Percentiles rank a stretch among this genome's conserved stretches.
These are phyloP conservation scores for Mycena venus DNA, from an alignment of 768 basidiomycete species.

Conservation along the genomic window DNA sequence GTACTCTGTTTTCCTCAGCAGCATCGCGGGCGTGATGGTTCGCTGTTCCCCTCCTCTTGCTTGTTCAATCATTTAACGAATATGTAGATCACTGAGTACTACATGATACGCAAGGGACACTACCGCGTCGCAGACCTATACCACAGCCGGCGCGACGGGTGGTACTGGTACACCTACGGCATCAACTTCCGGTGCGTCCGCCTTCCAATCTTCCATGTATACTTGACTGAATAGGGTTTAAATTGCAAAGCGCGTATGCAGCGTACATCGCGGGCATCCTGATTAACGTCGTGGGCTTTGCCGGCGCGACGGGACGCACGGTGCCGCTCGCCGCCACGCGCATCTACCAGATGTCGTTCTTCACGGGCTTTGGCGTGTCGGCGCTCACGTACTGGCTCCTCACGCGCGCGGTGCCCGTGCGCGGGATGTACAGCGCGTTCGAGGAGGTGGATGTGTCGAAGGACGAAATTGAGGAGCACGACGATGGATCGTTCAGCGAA, in stretches of 20 bases:
- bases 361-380: constrained; percentile 85
- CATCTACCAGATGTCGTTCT: constrained; percentile 84
- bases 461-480: constrained; percentile 27
- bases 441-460: constrained; percentile 69
- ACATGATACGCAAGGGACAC: constrained; percentile 76
- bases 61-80: background rate
- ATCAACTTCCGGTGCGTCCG: constrained; percentile 74
- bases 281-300: constrained; percentile 88
- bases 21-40: constrained; percentile 87
- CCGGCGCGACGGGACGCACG: constrained; percentile 73
- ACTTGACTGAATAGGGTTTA: background rate
- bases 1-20: constrained; percentile 85
- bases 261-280: constrained; percentile 82
- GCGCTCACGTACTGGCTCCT: constrained; percentile 66
- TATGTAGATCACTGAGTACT: constrained; percentile 85
- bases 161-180: constrained; percentile 84
- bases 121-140: constrained; percentile 84
- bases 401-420: constrained; percentile 11
- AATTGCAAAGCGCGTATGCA: constrained; percentile 65
- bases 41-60: constrained; percentile 24
- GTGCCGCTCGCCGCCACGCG: constrained; percentile 81
- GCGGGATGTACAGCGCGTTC: constrained; percentile 53
- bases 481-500: constrained; percentile 14
- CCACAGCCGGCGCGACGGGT: constrained; percentile 63
- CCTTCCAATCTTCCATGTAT: background rate